These are phyloP conservation scores for Globisporangium spiculum DNA, from an alignment of 352 stramenopile genomes.

Conservation along the genomic window DNA sequence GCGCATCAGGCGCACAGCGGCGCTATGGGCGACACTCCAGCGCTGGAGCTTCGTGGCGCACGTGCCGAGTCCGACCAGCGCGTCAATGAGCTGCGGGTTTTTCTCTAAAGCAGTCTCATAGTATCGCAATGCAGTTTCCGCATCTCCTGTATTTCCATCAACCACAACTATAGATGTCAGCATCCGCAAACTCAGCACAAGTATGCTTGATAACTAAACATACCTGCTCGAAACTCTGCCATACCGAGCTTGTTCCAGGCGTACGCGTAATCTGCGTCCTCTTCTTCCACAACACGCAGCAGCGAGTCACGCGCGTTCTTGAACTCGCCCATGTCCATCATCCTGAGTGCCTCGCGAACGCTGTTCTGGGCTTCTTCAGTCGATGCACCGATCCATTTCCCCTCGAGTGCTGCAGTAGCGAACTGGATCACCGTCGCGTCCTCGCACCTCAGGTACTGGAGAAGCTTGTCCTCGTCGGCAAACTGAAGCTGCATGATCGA, in stretches of 20 bases:
- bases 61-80: conserved; percentile 67
- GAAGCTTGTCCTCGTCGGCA: conserved; percentile 58
- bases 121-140: conserved; percentile 39
- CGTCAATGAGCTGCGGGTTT: conserved; percentile 72
- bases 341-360: conserved; percentile 39
- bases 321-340: conserved; percentile 42
- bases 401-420: conserved; percentile 62
- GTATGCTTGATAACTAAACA: conserved; percentile 3
- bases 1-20: conserved; percentile 49
- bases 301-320: conserved; percentile 43
- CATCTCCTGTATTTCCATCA: conserved; percentile 35
- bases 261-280: conserved; percentile 57
- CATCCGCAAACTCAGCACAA: background rate
- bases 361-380: conserved; percentile 37
- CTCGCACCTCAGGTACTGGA: conserved; percentile 62
- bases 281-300: conserved; percentile 35
- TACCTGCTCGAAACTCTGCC: conserved; percentile 56
- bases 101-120: conserved; percentile 63
- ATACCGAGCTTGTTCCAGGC: conserved; percentile 77
- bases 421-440: conserved; percentile 75
- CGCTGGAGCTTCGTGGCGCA: conserved; percentile 64
- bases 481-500: conserved; percentile 77
- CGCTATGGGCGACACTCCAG: conserved; percentile 57
- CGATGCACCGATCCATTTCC: conserved; percentile 65
- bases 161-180: background rate